Base-by-base conservation (phyloP, 345 rosid genomes). In the Eucalyptus curtisii region DNA sequence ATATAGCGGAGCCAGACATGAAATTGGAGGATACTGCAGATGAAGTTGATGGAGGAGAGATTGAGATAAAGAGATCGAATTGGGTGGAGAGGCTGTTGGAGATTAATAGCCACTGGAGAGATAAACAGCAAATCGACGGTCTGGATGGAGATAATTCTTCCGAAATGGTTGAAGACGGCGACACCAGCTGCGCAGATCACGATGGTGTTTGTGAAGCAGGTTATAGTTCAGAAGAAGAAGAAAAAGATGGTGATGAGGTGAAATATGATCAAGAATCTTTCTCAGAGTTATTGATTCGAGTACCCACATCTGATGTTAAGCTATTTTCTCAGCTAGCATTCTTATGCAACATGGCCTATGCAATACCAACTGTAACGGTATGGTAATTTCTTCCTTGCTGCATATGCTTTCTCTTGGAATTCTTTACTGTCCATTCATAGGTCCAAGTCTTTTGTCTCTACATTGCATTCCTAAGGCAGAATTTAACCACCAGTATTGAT, bases 261-360 rank as follows among this genome's bases (percentile, higher is more conserved):
- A 90, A 49, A 68, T 93, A 91, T 86, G 93, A 94, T 76, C 91
- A 89, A 0, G 92, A 96, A 87, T 89, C 95, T 45, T 96, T 97
- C 90, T 93, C 95, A 1, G 91, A 89, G 57, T 91, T 95, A 81
- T 90, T 97, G 91, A 89, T 13, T 82, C 87, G 49, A 49, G 96
- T 94, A 11, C 92, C 97, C 37, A 92, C 93, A 94, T 93, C 96
- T 7, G 98, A 96, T 66, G 93, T 93, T 68, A 95, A 94, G 92
- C 92, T 88, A 64, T 92, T 95, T 92, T 95, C 99, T 57, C 96
- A 94, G 90, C 93, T 96, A 53, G 99, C 98, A 86, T 96, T 95
- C 92, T 89, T 96, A 88, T 93, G 96, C 93, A 97, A 96, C 92
- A 92, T 96, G 91, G 98, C 99, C 53, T 97, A 96, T 92, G 96